These are phyloP conservation scores for Pseudomassariella vexata DNA, from an alignment of 2,329 filamentous ascomycete genomes.

Conservation along the genomic window DNA sequence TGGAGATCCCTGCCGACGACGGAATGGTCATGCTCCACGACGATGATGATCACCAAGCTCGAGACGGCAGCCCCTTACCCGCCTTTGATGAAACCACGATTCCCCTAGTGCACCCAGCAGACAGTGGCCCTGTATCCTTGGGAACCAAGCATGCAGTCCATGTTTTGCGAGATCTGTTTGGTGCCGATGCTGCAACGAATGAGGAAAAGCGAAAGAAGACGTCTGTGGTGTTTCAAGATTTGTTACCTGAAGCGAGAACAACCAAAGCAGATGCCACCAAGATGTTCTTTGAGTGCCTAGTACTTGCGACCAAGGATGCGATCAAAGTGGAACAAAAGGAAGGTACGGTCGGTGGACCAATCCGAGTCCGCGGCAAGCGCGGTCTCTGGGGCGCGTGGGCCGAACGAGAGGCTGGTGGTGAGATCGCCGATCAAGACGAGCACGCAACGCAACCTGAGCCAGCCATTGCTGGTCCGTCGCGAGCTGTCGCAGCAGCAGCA, in stretches of 20 bases:
- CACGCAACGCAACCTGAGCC: slow-evolving; percentile 29
- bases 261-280: slow-evolving; percentile 90
- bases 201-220: slow-evolving; percentile 69
- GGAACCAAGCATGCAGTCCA: slow-evolving; percentile 96
- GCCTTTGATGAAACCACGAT: slow-evolving; percentile 75
- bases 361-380: slow-evolving; percentile 82
- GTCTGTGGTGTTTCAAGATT: slow-evolving; percentile 81
- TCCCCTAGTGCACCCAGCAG: slow-evolving; percentile 71
- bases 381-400: slow-evolving; percentile 98
- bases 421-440: slow-evolving; percentile 48
- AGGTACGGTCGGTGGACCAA: slow-evolving; percentile 66
- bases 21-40: slow-evolving; percentile 35
- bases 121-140: slow-evolving; percentile 80
- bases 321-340: slow-evolving; percentile 89
- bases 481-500: slow-evolving; percentile 22
- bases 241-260: slow-evolving; percentile 76
- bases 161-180: slow-evolving; percentile 83
- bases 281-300: slow-evolving; percentile 98
- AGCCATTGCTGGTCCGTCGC: slow-evolving; percentile 25
- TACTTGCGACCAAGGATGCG: slow-evolving; percentile 94
- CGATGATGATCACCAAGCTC: slow-evolving; percentile 39
- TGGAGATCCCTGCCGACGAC: slow-evolving; percentile 59
- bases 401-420: slow-evolving; percentile 64
- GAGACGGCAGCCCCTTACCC: slow-evolving; percentile 43
- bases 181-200: slow-evolving; percentile 61